Evolutionary conservation across 371 early-diverging fungal genomes (phyloP), one percentile per base, ranked within the genome.

Genomic region (Mortierella sp.): DNA sequence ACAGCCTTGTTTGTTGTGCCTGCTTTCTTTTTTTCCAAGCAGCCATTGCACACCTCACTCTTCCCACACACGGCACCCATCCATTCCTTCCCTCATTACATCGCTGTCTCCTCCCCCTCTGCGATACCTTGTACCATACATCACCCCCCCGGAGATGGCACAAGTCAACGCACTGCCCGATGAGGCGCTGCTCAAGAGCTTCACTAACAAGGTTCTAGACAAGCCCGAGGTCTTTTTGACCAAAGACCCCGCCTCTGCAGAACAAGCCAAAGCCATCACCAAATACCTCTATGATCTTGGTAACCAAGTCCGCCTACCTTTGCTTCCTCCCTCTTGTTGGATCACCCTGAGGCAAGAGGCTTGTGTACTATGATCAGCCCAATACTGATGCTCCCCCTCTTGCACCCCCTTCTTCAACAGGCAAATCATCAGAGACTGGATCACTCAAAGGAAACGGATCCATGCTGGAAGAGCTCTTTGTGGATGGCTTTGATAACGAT

Each of bases 401-500:
- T 10, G 4, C 34, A 7, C 4, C 34, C 10, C 34, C 10, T 34
- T 34, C 7, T 34, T n/a, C n/a, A n/a, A n/a, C n/a, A 76, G 77
- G 77, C 34, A 76, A 76, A 54, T 46, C 69, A 19, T 61, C 56
- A 3, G 77, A 76, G 57, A 53, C 66, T 37, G 59, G 59, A 48
- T 63, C 57, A 61, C 34, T 68, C 54, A 76, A 76, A 62, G 54
- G 57, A 27, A 69, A 65, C 5, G 69, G 77, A 22, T 76, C 77
- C 8, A 64, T 64, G 61, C 52, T 76, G 51, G 77, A 65, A 44
- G 88, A 87, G 52, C 71, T 95, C 6, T 82, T 88, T 27, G 82
- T 85, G 5, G 90, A 93, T 41, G 95, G 94, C 0, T 94, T 94
- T 67, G 94, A 95, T 69, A 80, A 85, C 46, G 90, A 92, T 61